Conservation (phyloP, 2,329 filamentous ascomycete genomes). For the Exophiala oligosperma region DNA sequence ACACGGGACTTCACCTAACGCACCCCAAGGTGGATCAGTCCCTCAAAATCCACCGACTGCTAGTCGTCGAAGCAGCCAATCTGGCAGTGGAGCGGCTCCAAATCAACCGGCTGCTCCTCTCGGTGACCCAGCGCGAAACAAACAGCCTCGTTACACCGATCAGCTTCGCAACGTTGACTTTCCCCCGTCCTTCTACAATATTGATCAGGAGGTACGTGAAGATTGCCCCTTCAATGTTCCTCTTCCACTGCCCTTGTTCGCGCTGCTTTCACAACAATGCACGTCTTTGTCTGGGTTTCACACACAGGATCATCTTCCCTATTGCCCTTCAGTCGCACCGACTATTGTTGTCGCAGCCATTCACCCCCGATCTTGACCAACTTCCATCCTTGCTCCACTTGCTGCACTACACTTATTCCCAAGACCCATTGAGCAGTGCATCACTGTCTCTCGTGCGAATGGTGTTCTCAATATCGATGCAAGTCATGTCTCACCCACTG, state of each 20-base stretch:
- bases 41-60: conserved; percentile 3
- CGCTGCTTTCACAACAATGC: conserved; percentile 3
- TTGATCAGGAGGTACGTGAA: conserved; percentile 28
- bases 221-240: neutral
- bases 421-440: neutral
- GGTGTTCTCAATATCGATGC: neutral
- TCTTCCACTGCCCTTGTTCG: neutral
- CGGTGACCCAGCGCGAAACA: conserved; percentile 28
- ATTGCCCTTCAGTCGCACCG: neutral
- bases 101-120: conserved; percentile 4
- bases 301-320: neutral
- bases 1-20: conserved; percentile 8
- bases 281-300: neutral
- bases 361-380: neutral
- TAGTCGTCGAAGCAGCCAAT: conserved; percentile 14
- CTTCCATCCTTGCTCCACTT: neutral
- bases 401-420: neutral
- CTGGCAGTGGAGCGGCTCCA: conserved; percentile 11
- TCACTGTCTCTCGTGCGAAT: neutral
- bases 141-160: conserved; percentile 22
- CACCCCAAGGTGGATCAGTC: conserved; percentile 13
- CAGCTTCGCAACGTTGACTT: conserved; percentile 28
- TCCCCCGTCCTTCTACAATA: conserved; percentile 29
- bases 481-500: neutral
- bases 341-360: neutral